Percentiles rank a stretch among this genome's conserved stretches.
Evolutionary conservation across 495 filamentous ascomycete species (phyloP).

Genomic region (Podospora conica): DNA sequence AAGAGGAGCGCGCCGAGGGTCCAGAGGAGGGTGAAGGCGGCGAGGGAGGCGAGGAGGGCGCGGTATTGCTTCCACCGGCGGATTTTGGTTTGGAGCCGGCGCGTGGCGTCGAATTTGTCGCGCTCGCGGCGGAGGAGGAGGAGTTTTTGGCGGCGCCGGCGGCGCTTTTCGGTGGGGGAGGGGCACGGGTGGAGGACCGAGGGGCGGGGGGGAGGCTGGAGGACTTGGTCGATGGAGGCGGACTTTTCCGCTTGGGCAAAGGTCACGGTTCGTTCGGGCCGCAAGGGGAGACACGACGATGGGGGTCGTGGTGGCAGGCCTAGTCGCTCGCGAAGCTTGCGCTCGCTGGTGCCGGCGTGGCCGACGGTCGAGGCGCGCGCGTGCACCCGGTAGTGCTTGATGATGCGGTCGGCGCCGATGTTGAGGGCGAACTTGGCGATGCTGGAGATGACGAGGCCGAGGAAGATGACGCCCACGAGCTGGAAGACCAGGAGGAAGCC

Average conservation of each 20-base stretch:
- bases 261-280: conserved; percentile 29
- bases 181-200: conserved; percentile 41
- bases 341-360: conserved; percentile 45
- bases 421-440: conserved; percentile 60
- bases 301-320: conserved; percentile 30
- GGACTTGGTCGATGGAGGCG: conserved; percentile 6
- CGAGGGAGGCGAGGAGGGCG: conserved; percentile 51
- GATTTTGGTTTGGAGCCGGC: conserved; percentile 59
- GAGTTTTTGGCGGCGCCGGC: conserved; percentile 47
- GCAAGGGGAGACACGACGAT: neutral
- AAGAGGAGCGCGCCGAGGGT: conserved; percentile 66
- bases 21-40: conserved; percentile 62
- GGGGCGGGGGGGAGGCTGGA: too few relatives aligned
- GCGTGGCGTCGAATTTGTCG: conserved; percentile 72
- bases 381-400: conserved; percentile 56
- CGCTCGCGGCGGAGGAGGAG: conserved; percentile 48
- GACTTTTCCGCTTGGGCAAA: conserved; percentile 30
- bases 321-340: conserved; percentile 36
- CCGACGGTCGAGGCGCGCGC: conserved; percentile 51
- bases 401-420: conserved; percentile 59
- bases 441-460: conserved; percentile 69
- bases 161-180: conserved; percentile 50
- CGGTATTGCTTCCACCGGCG: conserved; percentile 58
- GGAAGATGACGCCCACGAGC: conserved; percentile 64
- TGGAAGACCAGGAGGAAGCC: conserved; percentile 65